A percentile compares a stretch with the other conserved stretches of the same genome.
Evolutionary conservation across 805 yeast species (phyloP).

Genomic region (Candida odintsovae): DNA sequence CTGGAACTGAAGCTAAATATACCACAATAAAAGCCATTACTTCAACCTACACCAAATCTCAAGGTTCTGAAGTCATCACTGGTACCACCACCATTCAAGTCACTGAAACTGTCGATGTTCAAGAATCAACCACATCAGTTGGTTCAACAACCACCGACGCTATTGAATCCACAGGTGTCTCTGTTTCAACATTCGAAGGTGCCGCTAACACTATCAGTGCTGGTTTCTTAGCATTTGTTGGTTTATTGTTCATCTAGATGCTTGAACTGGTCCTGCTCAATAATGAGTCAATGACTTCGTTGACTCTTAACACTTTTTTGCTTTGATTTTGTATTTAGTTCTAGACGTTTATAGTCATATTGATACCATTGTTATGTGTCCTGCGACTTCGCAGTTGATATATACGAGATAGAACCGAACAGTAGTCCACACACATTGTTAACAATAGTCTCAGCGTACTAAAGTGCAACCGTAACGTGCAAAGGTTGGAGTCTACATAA

Average conservation of each 20-base stretch:
- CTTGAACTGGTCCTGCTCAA: too few species aligned
- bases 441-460: too few species aligned
- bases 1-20: background rate
- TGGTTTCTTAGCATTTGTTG: background rate
- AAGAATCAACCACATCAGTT: background rate
- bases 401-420: background rate
- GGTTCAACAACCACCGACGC: background rate
- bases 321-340: background rate
- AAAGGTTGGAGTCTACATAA: too few species aligned
- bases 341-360: too few species aligned
- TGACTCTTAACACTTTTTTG: background rate
- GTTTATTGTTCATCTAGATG: background rate
- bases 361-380: background rate
- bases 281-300: background rate
- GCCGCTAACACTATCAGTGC: background rate
- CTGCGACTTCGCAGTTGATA: background rate
- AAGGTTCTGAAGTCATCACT: background rate
- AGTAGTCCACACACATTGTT: too few species aligned
- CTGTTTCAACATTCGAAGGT: constrained; percentile 1
- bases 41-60: background rate
- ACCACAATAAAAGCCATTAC: background rate
- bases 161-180: background rate
- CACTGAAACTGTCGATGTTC: background rate
- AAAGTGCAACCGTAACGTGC: too few species aligned
- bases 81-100: background rate